A percentile compares a stretch with the other conserved stretches of the same genome.
These are phyloP conservation scores for Candida fluviatilis DNA, from an alignment of 805 yeast species.

Conservation along the genomic window DNA sequence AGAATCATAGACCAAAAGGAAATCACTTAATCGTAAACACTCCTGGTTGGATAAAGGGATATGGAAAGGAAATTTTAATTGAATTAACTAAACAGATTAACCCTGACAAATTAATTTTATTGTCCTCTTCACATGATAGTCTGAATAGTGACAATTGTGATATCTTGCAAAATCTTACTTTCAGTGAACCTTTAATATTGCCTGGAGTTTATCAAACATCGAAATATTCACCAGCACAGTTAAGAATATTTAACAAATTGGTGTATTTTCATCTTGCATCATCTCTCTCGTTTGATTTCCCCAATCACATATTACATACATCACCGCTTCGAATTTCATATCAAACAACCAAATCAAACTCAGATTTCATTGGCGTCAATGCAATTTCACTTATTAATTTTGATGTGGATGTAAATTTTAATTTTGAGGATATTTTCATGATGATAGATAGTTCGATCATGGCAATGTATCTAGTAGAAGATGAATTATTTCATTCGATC, in stretches of 20 bases:
- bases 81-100: constrained; percentile 39
- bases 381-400: constrained; percentile 21
- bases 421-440: constrained; percentile 18
- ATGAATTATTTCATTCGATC: constrained; percentile 17
- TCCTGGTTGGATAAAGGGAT: constrained; percentile 92
- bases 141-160: constrained; percentile 24
- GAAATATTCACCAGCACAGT: constrained; percentile 47
- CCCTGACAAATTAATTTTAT: constrained; percentile 56
- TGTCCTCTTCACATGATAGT: constrained; percentile 28
- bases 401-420: constrained; percentile 14
- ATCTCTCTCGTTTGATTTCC: constrained; percentile 16
- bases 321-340: constrained; percentile 28
- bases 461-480: constrained; percentile 31
- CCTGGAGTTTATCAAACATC: constrained; percentile 30
- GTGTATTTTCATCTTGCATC: constrained; percentile 48
- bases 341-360: constrained; percentile 10
- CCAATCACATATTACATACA: constrained; percentile 16
- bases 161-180: constrained; percentile 21
- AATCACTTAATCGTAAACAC: constrained; percentile 60
- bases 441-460: constrained; percentile 42
- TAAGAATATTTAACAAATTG: constrained; percentile 48
- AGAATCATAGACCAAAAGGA: constrained; percentile 16
- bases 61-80: constrained; percentile 65
- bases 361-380: constrained; percentile 19
- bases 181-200: constrained; percentile 21